Conservation (phyloP, 2,329 filamentous ascomycete genomes). For the Scedosporium apiospermum region DNA sequence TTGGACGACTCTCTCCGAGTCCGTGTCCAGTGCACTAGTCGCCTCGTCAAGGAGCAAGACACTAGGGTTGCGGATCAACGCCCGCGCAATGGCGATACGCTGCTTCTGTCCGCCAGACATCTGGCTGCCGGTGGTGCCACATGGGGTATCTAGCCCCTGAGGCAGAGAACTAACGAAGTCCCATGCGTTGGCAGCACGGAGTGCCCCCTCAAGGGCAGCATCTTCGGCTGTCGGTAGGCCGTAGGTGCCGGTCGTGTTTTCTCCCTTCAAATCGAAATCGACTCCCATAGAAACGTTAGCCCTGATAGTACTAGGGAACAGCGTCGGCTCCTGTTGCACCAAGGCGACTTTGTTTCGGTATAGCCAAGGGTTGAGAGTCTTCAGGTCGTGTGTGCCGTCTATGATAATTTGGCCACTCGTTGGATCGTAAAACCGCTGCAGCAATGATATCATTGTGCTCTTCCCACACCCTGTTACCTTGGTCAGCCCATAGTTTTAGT, state of each 20-base stretch:
- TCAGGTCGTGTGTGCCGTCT: constrained; percentile 19
- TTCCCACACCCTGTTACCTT: constrained; percentile 40
- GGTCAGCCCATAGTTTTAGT: too few species aligned
- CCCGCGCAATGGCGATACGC: constrained; percentile 62
- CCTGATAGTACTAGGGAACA: constrained; percentile 41
- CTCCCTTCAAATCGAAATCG: too few species aligned
- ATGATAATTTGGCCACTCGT: constrained; percentile 19
- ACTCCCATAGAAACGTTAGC: constrained; percentile 43
- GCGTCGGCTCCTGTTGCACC: constrained; percentile 29
- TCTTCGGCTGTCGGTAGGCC: constrained; percentile 14
- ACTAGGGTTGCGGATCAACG: constrained; percentile 54
- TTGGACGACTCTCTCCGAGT: constrained; percentile 57
- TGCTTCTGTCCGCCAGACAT: constrained; percentile 66
- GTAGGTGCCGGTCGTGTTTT: constrained; percentile 11
- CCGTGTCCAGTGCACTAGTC: constrained; percentile 53
- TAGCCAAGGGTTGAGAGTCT: constrained; percentile 16
- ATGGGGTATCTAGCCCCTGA: constrained; percentile 51
- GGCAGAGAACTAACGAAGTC: constrained; percentile 47
- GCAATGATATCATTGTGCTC: constrained; percentile 45
- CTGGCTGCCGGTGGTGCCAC: constrained; percentile 58
- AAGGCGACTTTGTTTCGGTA: constrained; percentile 26
- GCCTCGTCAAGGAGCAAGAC: constrained; percentile 68
- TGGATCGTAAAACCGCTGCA: constrained; percentile 34
- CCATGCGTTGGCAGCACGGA: constrained; percentile 43
- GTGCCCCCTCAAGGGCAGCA: constrained; percentile 37